Conservation (phyloP, 108 stramenopile species). For the Pelagomonas calceolata region DNA sequence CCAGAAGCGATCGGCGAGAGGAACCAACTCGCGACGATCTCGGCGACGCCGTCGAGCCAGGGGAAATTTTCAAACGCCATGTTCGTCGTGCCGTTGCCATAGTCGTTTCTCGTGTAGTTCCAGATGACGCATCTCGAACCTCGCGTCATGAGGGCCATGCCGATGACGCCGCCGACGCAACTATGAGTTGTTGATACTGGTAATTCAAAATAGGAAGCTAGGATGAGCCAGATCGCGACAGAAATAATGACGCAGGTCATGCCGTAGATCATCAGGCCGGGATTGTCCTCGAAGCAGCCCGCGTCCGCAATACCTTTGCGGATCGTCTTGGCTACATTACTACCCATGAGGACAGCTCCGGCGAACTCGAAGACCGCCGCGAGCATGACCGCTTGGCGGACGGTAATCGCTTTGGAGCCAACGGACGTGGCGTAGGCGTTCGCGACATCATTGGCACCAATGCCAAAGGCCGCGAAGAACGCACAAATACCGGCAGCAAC, state of each 20-base stretch:
- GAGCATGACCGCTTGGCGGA: constrained; percentile 51
- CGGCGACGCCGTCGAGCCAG: not conserved
- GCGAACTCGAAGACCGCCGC: constrained; percentile 53
- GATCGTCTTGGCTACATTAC: constrained; percentile 49
- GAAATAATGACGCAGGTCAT: constrained; percentile 45
- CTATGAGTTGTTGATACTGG: constrained; percentile 60
- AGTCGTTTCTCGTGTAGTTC: not conserved
- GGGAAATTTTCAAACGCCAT: not conserved
- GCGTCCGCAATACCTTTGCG: constrained; percentile 44
- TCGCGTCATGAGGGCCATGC: constrained; percentile 24
- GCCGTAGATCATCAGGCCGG: constrained; percentile 45
- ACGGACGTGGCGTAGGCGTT: constrained; percentile 65
- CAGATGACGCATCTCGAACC: not conserved
- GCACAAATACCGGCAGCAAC: constrained; percentile 36
- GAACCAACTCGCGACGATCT: not conserved
- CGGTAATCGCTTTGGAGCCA: constrained; percentile 53
- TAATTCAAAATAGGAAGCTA: constrained; percentile 43
- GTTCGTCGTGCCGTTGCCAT: not conserved
- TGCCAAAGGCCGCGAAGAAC: constrained; percentile 34
- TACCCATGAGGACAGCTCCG: constrained; percentile 53
- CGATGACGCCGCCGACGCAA: constrained; percentile 49
- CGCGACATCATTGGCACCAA: constrained; percentile 67
- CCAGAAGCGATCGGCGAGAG: not conserved
- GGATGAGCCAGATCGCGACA: constrained; percentile 41
- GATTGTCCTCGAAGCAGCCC: constrained; percentile 32